A percentile compares a stretch with the other conserved stretches of the same genome.
Conservation (phyloP, 768 basidiomycete genomes). For the Macrolepiota albuminosa region DNA sequence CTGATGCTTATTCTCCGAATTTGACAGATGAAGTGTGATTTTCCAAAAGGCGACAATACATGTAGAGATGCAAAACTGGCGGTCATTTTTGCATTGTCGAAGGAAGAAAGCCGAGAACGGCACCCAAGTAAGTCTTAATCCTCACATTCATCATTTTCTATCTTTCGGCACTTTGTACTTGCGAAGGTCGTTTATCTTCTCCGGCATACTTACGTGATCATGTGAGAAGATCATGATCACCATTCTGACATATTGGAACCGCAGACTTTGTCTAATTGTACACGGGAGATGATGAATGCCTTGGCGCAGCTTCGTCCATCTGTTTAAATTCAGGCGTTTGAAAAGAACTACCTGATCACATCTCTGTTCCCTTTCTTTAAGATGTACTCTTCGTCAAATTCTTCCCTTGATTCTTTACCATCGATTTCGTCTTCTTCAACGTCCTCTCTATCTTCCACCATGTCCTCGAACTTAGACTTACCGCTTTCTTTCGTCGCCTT, state of each 20-base stretch:
- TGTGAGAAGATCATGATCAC: neutral
- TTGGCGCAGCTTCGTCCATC: constrained; percentile 6
- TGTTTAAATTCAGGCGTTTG: constrained; percentile 7
- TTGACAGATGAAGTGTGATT: constrained; percentile 82
- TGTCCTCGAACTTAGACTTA: constrained; percentile 32
- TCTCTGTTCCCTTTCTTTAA: neutral
- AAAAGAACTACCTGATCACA: constrained; percentile 1
- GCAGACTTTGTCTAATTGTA: constrained; percentile 7
- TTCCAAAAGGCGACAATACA: constrained; percentile 66
- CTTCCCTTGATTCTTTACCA: constrained; percentile 15
- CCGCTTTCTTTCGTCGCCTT: constrained; percentile 30
- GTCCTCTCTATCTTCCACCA: constrained; percentile 21
- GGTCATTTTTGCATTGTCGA: constrained; percentile 81
- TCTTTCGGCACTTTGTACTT: constrained; percentile 13
- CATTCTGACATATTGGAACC: constrained; percentile 10
- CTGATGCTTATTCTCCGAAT: constrained; percentile 1
- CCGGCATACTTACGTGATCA: constrained; percentile 8
- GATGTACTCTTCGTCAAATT: constrained; percentile 19
- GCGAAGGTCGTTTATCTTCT: neutral
- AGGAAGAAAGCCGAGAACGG: constrained; percentile 71
- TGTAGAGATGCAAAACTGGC: constrained; percentile 71
- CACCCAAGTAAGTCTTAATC: constrained; percentile 67
- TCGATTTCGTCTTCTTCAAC: constrained; percentile 17
- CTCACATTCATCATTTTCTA: constrained; percentile 14
- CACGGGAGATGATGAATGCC: constrained; percentile 1